Percentiles rank a stretch among this genome's conserved stretches.
Evolutionary conservation across 2,329 filamentous ascomycete genomes (phyloP).

Genomic region (Aspergillus proliferans): DNA sequence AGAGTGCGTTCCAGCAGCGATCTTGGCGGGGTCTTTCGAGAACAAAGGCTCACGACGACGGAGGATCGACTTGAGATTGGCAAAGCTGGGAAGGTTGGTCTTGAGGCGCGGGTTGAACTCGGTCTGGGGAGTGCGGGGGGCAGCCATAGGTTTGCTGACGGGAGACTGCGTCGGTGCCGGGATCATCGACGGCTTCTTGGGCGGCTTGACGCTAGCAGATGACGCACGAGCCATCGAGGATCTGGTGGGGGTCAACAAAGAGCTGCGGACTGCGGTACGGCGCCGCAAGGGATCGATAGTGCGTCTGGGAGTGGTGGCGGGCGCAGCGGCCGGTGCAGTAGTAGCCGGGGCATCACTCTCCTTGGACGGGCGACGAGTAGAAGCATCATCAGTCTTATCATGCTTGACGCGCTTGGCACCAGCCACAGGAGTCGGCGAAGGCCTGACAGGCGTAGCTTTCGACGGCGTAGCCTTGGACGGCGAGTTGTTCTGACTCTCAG

Average conservation of each 20-base stretch:
- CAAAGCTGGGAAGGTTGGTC: conserved; percentile 44
- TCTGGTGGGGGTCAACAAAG: conserved; percentile 71
- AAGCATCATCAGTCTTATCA: conserved; percentile 33
- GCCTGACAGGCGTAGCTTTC: conserved; percentile 9
- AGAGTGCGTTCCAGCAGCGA: conserved; percentile 54
- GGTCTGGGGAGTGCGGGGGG: conserved; percentile 40
- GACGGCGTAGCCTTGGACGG: conserved; percentile 24
- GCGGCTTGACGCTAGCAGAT: conserved; percentile 45
- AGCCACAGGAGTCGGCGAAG: conserved; percentile 26
- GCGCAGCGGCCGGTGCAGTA: conserved; percentile 3
- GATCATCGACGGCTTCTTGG: conserved; percentile 50
- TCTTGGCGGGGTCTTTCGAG: conserved; percentile 53
- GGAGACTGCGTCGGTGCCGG: conserved; percentile 49
- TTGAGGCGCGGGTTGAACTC: conserved; percentile 42
- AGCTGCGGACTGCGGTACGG: conserved; percentile 45
- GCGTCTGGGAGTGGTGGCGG: conserved; percentile 8
- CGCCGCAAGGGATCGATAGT: conserved; percentile 21
- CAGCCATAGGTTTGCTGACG: conserved; percentile 45
- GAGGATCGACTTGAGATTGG: conserved; percentile 58
- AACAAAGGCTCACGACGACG: conserved; percentile 54
- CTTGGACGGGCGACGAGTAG: too few relatives aligned
- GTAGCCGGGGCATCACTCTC: conserved; percentile 8
- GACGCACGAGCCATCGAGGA: conserved; percentile 60
- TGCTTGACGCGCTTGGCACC: conserved; percentile 67
- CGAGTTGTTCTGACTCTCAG: conserved; percentile 40